Evolutionary conservation across 2,329 filamentous ascomycete genomes (phyloP), one percentile per base, ranked within the genome.

Genomic region (Herpotrichia juniperi): DNA sequence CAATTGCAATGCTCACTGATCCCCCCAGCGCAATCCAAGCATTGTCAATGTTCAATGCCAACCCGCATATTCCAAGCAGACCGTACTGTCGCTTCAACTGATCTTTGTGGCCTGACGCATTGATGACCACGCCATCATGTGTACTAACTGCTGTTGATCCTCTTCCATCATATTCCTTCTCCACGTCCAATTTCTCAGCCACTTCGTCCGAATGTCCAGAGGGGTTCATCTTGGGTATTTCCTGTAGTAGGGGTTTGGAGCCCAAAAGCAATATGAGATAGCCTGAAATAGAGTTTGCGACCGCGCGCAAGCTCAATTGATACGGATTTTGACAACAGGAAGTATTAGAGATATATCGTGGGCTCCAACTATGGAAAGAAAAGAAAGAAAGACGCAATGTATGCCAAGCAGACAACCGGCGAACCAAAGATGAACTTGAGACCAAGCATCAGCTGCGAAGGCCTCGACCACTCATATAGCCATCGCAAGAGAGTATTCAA

Each of bases 1-100:
- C 69, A 32, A 83, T 78, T 4, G 78, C 79, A 42, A 85, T 75
- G 4, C 80, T 80, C 32, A 87, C 78, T 47, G 83, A 85, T 11
- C 85, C 85, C 48, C 84, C 85, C 52, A 87, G 73, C 5, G 84
- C 83, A 48, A 85, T 79, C 85, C 85, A 88, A 16, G 85, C 84
- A 61, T 86, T 87, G 67, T 86, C 85, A 21, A 86, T 82, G 1
- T 83, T 87, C 45, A 61, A 44, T 17, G 58, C 58, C 25, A 84
- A 77, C 21, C 83, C 84, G 46, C 83, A 83, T 35, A 87, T 80
- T 45, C 80, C 82, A 42, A 86, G 59, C 8, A 87, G 73, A 30
- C 82, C 80, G 67, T 87, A 88, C 62, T 88, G 86, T 14, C 85
- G 78, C 51, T 82, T 80, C 31, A 88, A 72, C 66, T 88, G 84